A percentile compares a stretch with the other conserved stretches of the same genome.
phyloP scores from a whole-genome alignment of 2,329 filamentous ascomycete species.

The Conoideocrella luteorostrata region DNA sequence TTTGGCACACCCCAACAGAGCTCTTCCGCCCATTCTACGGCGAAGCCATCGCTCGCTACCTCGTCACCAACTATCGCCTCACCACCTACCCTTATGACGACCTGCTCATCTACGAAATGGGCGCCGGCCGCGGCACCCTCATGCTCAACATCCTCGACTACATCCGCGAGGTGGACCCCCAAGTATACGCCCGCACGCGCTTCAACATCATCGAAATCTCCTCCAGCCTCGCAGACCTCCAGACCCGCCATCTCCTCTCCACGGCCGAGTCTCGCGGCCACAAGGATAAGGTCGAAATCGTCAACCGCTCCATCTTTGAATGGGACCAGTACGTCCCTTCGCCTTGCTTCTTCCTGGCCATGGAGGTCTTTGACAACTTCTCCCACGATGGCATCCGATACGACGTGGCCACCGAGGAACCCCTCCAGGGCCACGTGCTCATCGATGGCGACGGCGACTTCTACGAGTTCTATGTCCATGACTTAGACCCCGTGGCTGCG shows the following conservation, averaged over 20 bases:
- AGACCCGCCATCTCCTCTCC: constrained; percentile 62
- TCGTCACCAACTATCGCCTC: constrained; percentile 93
- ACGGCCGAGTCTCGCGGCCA: constrained; percentile 68
- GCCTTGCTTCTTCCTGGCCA: constrained; percentile 94
- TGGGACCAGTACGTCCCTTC: constrained; percentile 84
- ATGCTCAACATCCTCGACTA: constrained; percentile 98
- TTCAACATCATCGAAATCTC: constrained; percentile 98
- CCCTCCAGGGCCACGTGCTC: constrained; percentile 82
- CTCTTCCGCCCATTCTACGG: constrained; percentile 95
- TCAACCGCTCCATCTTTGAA: constrained; percentile 92
- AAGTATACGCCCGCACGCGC: constrained; percentile 88
- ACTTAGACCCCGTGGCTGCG: constrained; percentile 73
- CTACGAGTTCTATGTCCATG: constrained; percentile 82
- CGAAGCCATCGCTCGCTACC: constrained; percentile 92
- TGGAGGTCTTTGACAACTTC: constrained; percentile 99
- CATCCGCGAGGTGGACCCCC: constrained; percentile 80
- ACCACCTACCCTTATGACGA: constrained; percentile 93
- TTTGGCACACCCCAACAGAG: constrained; percentile 98
- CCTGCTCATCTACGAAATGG: constrained; percentile 97
- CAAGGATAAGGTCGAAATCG: constrained; percentile 79
- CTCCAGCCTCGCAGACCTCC: constrained; percentile 68
- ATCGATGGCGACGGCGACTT: constrained; percentile 84
- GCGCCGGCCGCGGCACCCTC: constrained; percentile 90
- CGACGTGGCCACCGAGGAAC: constrained; percentile 70
- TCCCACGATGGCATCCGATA: constrained; percentile 92